Percentiles rank a stretch among this genome's conserved stretches.
Evolutionary conservation across 2,329 filamentous ascomycete species (phyloP).

Genomic region (Colletotrichum musicola): DNA sequence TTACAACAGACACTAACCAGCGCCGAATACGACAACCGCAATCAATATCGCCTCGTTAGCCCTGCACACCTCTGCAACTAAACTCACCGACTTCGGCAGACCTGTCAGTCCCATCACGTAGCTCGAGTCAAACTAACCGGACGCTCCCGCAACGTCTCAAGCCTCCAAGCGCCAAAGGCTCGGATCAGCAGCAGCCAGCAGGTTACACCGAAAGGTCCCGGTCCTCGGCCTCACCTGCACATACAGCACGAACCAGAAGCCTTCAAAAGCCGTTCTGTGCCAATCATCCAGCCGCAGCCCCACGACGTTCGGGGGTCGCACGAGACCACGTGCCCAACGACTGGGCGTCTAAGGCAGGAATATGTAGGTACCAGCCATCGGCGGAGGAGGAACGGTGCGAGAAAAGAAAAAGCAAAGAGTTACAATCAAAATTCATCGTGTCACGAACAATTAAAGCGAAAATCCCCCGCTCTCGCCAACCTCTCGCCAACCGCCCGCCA

Average conservation of each 20-base stretch:
- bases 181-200: conserved; percentile 7
- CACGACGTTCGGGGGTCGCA: conserved; percentile 9
- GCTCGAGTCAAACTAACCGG: background rate
- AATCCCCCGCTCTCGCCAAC: background rate
- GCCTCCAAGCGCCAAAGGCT: background rate
- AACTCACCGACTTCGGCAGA: conserved; percentile 28
- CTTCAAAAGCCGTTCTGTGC: background rate
- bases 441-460: conserved; percentile 23
- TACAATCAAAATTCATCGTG: conserved; percentile 15
- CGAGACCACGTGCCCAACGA: conserved; percentile 29
- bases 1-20: background rate
- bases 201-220: background rate
- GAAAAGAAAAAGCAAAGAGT: conserved; percentile 1
- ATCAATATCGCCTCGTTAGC: conserved; percentile 4
- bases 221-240: conserved; percentile 1
- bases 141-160: background rate
- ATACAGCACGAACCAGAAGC: background rate
- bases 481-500: conserved; percentile 17
- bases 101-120: background rate
- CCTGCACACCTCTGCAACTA: conserved; percentile 11
- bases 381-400: background rate
- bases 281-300: conserved; percentile 15
- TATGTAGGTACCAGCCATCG: background rate
- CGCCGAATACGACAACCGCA: conserved; percentile 1
- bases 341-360: conserved; percentile 4